A percentile compares a stretch with the other conserved stretches of the same genome.
These are phyloP conservation scores for Eucalyptus regnans DNA, from an alignment of 345 rosid species.

Conservation along the genomic window DNA sequence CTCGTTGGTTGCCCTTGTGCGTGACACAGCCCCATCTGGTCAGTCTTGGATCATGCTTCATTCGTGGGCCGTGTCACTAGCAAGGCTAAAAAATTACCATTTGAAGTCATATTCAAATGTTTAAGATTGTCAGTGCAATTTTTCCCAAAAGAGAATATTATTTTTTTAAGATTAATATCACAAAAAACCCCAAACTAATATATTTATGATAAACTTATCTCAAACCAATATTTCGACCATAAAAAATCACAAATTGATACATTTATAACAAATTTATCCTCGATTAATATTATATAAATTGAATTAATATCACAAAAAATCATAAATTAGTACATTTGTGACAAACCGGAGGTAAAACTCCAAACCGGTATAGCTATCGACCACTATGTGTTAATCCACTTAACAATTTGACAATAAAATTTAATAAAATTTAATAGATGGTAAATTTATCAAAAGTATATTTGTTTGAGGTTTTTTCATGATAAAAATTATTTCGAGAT, in stretches of 20 bases:
- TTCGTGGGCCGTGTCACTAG: no score
- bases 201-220: accelerated
- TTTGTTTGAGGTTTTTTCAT: accelerated
- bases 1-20: no score
- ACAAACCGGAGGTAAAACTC: accelerated
- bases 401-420: accelerated
- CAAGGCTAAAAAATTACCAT: neutral
- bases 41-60: no score
- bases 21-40: no score
- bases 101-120: neutral
- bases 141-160: neutral
- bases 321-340: accelerated
- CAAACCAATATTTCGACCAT: accelerated
- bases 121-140: neutral
- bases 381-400: accelerated
- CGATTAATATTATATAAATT: accelerated
- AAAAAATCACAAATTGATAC: accelerated
- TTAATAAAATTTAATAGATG: accelerated
- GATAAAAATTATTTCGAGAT: no score
- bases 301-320: no score
- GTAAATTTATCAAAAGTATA: accelerated
- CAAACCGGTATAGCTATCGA: no score
- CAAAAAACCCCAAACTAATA: accelerated
- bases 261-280: accelerated
- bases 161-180: no score